These are phyloP conservation scores for Cyberlindnera mrakii DNA, from an alignment of 805 yeast genomes.

Conservation along the genomic window DNA sequence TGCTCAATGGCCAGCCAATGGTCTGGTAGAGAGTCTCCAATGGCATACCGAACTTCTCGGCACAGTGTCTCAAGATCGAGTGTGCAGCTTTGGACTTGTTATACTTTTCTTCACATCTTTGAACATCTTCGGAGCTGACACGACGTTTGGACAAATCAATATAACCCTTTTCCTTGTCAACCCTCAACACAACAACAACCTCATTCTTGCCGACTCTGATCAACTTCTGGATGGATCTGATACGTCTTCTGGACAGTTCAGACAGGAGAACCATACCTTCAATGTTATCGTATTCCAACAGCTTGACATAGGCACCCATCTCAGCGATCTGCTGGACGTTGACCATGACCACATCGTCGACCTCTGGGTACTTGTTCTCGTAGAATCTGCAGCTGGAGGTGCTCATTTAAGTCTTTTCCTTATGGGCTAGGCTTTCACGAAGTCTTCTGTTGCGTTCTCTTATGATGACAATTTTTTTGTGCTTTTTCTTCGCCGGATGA, in stretches of 20 bases:
- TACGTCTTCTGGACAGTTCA: slow-evolving; percentile 97
- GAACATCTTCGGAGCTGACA: slow-evolving; percentile 95
- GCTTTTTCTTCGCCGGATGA: no score
- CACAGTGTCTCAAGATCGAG: slow-evolving; percentile 97
- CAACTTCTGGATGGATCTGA: slow-evolving; percentile 93
- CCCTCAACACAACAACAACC: slow-evolving; percentile 96
- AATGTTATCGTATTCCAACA: slow-evolving; percentile 93
- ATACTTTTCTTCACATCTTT: slow-evolving; percentile 95
- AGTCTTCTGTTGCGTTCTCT: not conserved
- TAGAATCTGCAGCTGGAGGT: slow-evolving; percentile 91
- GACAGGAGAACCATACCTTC: slow-evolving; percentile 97
- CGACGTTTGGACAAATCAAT: slow-evolving; percentile 96
- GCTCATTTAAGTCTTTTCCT: slow-evolving; percentile 39
- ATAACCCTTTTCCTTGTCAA: slow-evolving; percentile 97
- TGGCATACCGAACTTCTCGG: slow-evolving; percentile 88
- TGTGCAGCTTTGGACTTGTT: slow-evolving; percentile 96
- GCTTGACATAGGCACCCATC: slow-evolving; percentile 98
- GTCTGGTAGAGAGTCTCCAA: slow-evolving; percentile 81
- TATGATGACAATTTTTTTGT: no score
- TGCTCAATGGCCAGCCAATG: slow-evolving; percentile 96
- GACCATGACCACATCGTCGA: slow-evolving; percentile 98
- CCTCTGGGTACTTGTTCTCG: slow-evolving; percentile 97
- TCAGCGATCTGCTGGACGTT: slow-evolving; percentile 98
- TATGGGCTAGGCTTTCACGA: not conserved
- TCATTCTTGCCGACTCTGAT: slow-evolving; percentile 98